These are phyloP conservation scores for Cercospora zeina DNA, from an alignment of 2,329 filamentous ascomycete genomes.

Conservation along the genomic window DNA sequence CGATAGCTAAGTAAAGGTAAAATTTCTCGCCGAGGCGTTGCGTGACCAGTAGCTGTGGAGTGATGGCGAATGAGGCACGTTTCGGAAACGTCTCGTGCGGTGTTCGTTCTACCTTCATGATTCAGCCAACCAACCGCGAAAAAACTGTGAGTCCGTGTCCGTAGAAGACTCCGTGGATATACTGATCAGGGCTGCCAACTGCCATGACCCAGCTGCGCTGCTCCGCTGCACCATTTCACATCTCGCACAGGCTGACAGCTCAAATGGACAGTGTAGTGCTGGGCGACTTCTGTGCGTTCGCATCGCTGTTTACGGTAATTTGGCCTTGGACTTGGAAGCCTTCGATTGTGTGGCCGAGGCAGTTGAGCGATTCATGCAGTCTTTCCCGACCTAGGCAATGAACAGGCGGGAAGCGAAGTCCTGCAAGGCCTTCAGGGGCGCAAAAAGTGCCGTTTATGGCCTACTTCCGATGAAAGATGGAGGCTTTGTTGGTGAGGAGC, in stretches of 20 bases:
- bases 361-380: neutral
- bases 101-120: neutral
- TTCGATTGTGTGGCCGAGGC: neutral
- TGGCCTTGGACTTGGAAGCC: neutral
- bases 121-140: neutral
- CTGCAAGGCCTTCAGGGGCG: neutral
- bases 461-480: neutral
- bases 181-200: neutral
- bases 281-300: neutral
- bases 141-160: neutral
- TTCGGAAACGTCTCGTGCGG: neutral
- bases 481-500: neutral
- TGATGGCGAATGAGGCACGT: neutral
- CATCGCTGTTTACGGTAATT: neutral
- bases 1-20: neutral
- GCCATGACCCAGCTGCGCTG: neutral
- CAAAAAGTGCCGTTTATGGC: neutral
- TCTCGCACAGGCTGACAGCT: neutral
- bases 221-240: too few species aligned
- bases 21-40: neutral
- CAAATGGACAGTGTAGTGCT: neutral
- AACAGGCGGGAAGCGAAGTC: neutral
- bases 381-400: neutral
- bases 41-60: neutral
- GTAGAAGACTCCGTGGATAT: neutral